phyloP scores from a whole-genome alignment of 805 yeast species.

The Candida coleopterorum region DNA sequence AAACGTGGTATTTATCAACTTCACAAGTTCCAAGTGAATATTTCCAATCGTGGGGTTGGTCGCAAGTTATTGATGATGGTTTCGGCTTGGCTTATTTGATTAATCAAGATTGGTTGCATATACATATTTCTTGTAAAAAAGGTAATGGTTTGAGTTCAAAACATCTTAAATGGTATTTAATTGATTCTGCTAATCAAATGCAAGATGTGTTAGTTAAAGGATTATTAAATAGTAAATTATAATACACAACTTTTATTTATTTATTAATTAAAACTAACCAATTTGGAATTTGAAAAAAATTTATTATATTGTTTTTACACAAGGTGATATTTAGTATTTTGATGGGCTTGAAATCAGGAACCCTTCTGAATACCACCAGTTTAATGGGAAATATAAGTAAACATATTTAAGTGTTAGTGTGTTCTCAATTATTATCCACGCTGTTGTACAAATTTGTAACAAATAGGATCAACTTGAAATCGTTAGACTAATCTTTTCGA shows the following conservation, averaged over 20 bases:
- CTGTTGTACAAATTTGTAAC: too few relatives aligned
- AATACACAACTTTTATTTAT: conserved; percentile 2
- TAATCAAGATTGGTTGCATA: conserved; percentile 77
- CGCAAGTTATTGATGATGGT: conserved; percentile 92
- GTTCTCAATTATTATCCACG: too few relatives aligned
- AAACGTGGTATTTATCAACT: conserved; percentile 82
- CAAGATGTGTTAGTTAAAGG: conserved; percentile 52
- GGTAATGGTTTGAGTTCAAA: conserved; percentile 54
- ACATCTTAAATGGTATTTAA: conserved; percentile 61
- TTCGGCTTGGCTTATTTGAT: conserved; percentile 93
- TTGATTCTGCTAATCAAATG: conserved; percentile 78
- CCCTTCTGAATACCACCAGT: too few relatives aligned
- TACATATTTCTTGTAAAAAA: conserved; percentile 75
- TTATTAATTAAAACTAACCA: background rate
- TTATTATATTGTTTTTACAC: too few relatives aligned
- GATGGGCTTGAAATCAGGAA: too few relatives aligned
- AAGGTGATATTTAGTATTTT: too few relatives aligned
- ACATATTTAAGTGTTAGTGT: too few relatives aligned
- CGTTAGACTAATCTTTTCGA: too few relatives aligned
- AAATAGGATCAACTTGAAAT: too few relatives aligned
- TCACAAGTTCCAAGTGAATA: conserved; percentile 79
- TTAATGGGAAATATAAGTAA: too few relatives aligned
- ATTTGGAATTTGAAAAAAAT: too few relatives aligned
- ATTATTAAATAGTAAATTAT: conserved; percentile 34
- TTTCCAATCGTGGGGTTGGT: conserved; percentile 93